These are phyloP conservation scores for Amauroascus verrucosus DNA, from an alignment of 2,329 filamentous ascomycete genomes.

Conservation along the genomic window DNA sequence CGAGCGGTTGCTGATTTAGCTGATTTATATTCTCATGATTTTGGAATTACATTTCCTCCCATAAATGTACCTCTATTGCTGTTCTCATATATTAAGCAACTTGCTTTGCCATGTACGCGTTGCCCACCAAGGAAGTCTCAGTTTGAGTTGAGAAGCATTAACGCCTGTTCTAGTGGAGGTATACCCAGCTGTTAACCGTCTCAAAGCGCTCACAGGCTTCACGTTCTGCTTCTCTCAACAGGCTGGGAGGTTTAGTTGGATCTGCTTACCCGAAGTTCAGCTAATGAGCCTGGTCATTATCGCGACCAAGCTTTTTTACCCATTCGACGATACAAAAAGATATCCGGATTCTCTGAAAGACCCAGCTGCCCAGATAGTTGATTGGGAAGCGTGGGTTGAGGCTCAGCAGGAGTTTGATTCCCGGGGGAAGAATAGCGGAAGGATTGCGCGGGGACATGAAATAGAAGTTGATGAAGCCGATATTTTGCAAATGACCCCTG, in stretches of 20 bases:
- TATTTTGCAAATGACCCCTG: slow-evolving; percentile 50
- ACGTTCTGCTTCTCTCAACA: slow-evolving; percentile 44
- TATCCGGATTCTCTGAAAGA: slow-evolving; percentile 44
- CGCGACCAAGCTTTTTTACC: slow-evolving; percentile 67
- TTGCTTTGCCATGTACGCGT: slow-evolving; percentile 61
- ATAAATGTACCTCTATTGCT: slow-evolving; percentile 61
- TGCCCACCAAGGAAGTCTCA: background rate
- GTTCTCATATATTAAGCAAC: slow-evolving; percentile 57
- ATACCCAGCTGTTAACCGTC: slow-evolving; percentile 46
- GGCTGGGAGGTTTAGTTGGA: slow-evolving; percentile 31
- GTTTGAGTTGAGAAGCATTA: slow-evolving; percentile 8
- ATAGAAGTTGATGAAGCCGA: slow-evolving; percentile 51
- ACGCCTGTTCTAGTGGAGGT: slow-evolving; percentile 22
- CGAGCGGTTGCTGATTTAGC: slow-evolving; percentile 51
- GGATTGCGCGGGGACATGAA: slow-evolving; percentile 40
- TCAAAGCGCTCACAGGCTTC: slow-evolving; percentile 49
- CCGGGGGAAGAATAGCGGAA: slow-evolving; percentile 24
- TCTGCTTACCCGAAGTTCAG: slow-evolving; percentile 62
- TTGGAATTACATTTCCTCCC: slow-evolving; percentile 60
- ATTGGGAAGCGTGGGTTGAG: slow-evolving; percentile 63
- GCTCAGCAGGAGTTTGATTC: slow-evolving; percentile 36
- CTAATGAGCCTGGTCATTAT: slow-evolving; percentile 62
- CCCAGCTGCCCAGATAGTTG: slow-evolving; percentile 49
- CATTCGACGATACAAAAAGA: slow-evolving; percentile 53
- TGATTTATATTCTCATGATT: slow-evolving; percentile 55